These are phyloP conservation scores for Pseudonectria foliicola DNA, from an alignment of 2,329 filamentous ascomycete species.

Conservation along the genomic window DNA sequence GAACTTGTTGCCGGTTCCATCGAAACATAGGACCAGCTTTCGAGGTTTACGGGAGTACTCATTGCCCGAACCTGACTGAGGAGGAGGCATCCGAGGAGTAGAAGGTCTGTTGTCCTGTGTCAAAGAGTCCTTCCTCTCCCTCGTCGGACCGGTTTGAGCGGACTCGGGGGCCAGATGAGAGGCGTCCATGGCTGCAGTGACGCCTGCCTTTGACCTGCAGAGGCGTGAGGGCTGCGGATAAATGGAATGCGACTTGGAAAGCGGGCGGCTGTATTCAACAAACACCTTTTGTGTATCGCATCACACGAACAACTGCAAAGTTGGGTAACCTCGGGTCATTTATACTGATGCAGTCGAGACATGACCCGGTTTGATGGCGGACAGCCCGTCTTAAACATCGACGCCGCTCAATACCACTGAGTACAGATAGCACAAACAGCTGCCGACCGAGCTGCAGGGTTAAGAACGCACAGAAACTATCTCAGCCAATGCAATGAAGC, in stretches of 20 bases:
- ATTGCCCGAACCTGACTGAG: conserved; percentile 3
- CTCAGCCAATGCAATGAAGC: conserved; percentile 8
- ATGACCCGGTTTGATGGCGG: too few relatives aligned
- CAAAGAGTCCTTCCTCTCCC: conserved; percentile 7
- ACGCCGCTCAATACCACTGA: too few relatives aligned
- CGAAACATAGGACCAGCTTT: conserved; percentile 55
- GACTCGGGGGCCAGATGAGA: conserved; percentile 16
- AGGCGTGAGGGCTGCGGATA: too few relatives aligned
- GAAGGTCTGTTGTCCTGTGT: conserved; percentile 15
- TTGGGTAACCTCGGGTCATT: too few relatives aligned
- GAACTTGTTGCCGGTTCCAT: conserved; percentile 59
- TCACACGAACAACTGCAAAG: too few relatives aligned
- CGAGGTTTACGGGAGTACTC: conserved; percentile 16
- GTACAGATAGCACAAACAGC: too few relatives aligned
- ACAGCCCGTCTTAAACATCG: too few relatives aligned
- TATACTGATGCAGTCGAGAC: too few relatives aligned
- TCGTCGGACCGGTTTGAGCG: conserved; percentile 8
- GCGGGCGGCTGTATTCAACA: too few relatives aligned
- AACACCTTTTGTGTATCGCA: too few relatives aligned
- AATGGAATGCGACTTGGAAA: too few relatives aligned
- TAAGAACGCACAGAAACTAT: not conserved
- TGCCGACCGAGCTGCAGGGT: too few relatives aligned
- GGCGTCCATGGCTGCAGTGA: conserved; percentile 15
- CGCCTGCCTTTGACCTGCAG: not conserved
- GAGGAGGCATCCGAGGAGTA: conserved; percentile 15